Evolutionary conservation across 2,329 filamentous ascomycete genomes (phyloP), one percentile per base, ranked within the genome.

Genomic region (Drechslerella dactyloides): DNA sequence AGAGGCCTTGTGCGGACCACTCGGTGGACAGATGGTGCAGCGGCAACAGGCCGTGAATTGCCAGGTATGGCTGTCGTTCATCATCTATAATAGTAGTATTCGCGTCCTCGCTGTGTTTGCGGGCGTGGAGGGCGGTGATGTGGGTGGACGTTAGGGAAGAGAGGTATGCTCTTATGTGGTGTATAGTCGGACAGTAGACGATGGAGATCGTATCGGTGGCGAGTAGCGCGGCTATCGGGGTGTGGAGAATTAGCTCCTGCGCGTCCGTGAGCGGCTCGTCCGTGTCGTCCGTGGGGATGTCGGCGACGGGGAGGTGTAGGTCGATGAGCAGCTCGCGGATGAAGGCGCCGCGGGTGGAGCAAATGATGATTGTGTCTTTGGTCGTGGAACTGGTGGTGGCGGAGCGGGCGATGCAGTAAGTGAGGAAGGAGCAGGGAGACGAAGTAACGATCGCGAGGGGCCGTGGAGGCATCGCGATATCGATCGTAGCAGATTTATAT

Each of bases 1-100:
- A 72, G 19, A 72, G 60, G 6, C 68, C 68, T 19, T 72, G 68
- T 2, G 68, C 33, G 13, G 68, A 72, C 68, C 68, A 72, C 40
- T 72, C 68, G 21, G 68, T 65, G 8, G 68, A 72, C 13, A 65
- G 50, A n/a, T 61, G 42, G 55, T 72, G 68, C 8, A 65, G 60
- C 6, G 60, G 60, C 4, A 72, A 33, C 6, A 72, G 30, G 15
- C 37, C 48, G 35, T 72, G 68, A 35, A 72, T 65, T 21, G 68
- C 68, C 13, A 72, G 30, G 51, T 65, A 72, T 13, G 59, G 55
- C 21, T 21, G n/a, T 21, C 15, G 7, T 11, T 2, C 2, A 8
- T 17, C n/a, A n/a, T n/a, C n/a, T n/a, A n/a, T 11, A 23, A 21
- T 35, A 21, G 8, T 24, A 50, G n/a, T 15, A 37, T 19, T 8